phyloP scores from a whole-genome alignment of 768 basidiomycete genomes.

The Ephemerocybe angulata region DNA sequence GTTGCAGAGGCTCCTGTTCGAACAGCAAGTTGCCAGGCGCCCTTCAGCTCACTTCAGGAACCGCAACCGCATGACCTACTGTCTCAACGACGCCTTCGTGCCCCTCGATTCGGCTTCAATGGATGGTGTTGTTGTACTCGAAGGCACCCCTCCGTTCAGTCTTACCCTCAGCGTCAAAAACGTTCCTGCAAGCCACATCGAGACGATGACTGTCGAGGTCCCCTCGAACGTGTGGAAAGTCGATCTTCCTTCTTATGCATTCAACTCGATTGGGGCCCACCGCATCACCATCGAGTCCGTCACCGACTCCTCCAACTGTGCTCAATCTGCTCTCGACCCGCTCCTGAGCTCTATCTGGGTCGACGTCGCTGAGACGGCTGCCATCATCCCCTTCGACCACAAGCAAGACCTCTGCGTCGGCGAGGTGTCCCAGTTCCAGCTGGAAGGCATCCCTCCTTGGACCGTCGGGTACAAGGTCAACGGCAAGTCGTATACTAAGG shows the following conservation, averaged over 20 bases:
- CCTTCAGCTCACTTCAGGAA: slow-evolving; percentile 80
- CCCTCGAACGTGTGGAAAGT: slow-evolving; percentile 61
- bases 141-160: slow-evolving; percentile 85
- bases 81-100: slow-evolving; percentile 64
- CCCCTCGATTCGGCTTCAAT: slow-evolving; percentile 47
- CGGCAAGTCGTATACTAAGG: slow-evolving; percentile 67
- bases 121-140: slow-evolving; percentile 65
- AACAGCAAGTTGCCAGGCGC: slow-evolving; percentile 79
- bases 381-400: slow-evolving; percentile 81
- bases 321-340: slow-evolving; percentile 64
- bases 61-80: slow-evolving; percentile 64
- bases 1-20: slow-evolving; percentile 66
- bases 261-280: slow-evolving; percentile 80
- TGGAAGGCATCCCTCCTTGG: slow-evolving; percentile 95
- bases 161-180: slow-evolving; percentile 74
- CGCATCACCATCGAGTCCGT: slow-evolving; percentile 75
- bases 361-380: slow-evolving; percentile 95
- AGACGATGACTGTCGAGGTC: slow-evolving; percentile 52
- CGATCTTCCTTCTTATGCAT: slow-evolving; percentile 64
- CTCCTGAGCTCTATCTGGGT: slow-evolving; percentile 66
- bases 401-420: slow-evolving; percentile 85
- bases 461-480: slow-evolving; percentile 84
- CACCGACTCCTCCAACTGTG: slow-evolving; percentile 78
- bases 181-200: slow-evolving; percentile 64
- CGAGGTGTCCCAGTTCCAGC: slow-evolving; percentile 83